phyloP scores from a whole-genome alignment of 73 alveolate genomes.

The Paramecium caudatum region DNA sequence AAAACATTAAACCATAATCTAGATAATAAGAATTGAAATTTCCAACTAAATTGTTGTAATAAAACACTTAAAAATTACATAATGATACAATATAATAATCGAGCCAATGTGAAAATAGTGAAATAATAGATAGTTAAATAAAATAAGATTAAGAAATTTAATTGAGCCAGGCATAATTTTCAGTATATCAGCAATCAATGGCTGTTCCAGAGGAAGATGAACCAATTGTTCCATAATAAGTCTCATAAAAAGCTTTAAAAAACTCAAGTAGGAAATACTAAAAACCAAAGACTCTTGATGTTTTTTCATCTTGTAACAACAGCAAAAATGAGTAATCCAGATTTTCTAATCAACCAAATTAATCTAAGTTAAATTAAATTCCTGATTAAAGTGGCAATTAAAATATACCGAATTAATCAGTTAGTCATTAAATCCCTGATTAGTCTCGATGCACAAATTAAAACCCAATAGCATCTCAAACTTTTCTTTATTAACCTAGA shows the following conservation, averaged over 20 bases:
- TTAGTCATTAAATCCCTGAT: slow-evolving; percentile 21
- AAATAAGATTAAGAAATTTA: neutral
- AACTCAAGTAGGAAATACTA: slow-evolving; percentile 43
- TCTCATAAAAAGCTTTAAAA: neutral
- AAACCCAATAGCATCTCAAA: slow-evolving; percentile 45
- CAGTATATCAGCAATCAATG: neutral
- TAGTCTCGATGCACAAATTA: slow-evolving; percentile 44
- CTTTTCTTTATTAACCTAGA: slow-evolving; percentile 44
- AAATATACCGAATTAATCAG: slow-evolving; percentile 21
- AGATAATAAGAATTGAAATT: slow-evolving; percentile 24
- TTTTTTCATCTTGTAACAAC: neutral
- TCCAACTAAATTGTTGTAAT: slow-evolving; percentile 24
- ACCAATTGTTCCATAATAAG: neutral
- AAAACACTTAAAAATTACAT: slow-evolving; percentile 41
- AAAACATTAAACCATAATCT: slow-evolving; percentile 47
- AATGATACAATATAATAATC: slow-evolving; percentile 29
- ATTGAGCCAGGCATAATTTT: slow-evolving; percentile 58
- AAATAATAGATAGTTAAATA: slow-evolving; percentile 8
- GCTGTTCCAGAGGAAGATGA: slow-evolving; percentile 62
- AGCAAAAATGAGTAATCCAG: slow-evolving; percentile 8
- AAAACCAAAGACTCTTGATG: slow-evolving; percentile 29
- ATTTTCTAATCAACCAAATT: neutral
- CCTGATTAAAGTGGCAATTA: neutral
- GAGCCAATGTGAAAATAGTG: slow-evolving; percentile 24
- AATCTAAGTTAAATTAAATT: slow-evolving; percentile 35